These are phyloP conservation scores for Aphanoascus verrucosus DNA, from an alignment of 2,329 filamentous ascomycete genomes.

Conservation along the genomic window DNA sequence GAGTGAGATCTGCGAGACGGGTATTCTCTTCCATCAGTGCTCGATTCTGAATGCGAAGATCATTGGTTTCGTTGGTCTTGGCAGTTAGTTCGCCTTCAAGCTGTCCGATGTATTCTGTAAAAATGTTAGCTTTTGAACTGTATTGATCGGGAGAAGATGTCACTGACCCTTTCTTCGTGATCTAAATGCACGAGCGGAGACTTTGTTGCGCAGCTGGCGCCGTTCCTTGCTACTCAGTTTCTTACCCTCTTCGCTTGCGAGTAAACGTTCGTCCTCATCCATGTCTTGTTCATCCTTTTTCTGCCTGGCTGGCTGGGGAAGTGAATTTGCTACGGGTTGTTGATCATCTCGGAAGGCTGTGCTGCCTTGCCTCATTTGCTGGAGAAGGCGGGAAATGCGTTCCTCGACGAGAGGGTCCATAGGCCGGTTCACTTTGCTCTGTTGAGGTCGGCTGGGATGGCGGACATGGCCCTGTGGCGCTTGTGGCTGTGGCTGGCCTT, in stretches of 20 bases:
- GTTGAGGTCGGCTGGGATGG: conserved; percentile 21
- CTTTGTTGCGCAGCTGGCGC: conserved; percentile 95
- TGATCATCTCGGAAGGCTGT: conserved; percentile 43
- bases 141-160: conserved; percentile 6
- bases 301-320: conserved; percentile 59
- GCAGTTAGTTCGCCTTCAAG: conserved; percentile 79
- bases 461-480: conserved; percentile 20
- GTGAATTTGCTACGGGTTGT: conserved; percentile 26
- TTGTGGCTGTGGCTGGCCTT: conserved; percentile 22
- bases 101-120: conserved; percentile 88
- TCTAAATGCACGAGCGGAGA: conserved; percentile 92
- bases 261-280: conserved; percentile 89
- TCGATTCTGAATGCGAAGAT: conserved; percentile 69
- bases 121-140: conserved; percentile 40
- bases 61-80: conserved; percentile 73
- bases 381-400: conserved; percentile 84
- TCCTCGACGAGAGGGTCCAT: conserved; percentile 71
- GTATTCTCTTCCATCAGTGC: conserved; percentile 77
- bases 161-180: conserved; percentile 88
- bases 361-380: conserved; percentile 76
- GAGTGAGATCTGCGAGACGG: conserved; percentile 65
- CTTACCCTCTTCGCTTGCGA: conserved; percentile 97
- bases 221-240: conserved; percentile 98
- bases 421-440: conserved; percentile 26
- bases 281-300: conserved; percentile 97